phyloP scores from a whole-genome alignment of 2,329 filamentous ascomycete species.

The Penicillium sp. region DNA sequence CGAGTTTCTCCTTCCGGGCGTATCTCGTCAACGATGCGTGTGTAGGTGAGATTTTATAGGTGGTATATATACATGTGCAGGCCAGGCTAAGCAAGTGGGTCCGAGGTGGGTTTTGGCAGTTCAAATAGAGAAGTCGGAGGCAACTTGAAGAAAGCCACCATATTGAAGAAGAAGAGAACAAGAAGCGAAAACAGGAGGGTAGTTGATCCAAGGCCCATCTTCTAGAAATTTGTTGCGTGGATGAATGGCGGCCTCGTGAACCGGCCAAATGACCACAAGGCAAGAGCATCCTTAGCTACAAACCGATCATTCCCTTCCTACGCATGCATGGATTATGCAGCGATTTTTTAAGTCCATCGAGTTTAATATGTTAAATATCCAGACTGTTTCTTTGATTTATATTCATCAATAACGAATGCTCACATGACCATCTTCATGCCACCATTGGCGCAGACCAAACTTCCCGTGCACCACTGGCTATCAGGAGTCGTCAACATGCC shows the following conservation, averaged over 20 bases:
- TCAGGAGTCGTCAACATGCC: slow-evolving; percentile 75
- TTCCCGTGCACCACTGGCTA: slow-evolving; percentile 76
- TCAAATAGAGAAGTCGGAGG: too few species aligned
- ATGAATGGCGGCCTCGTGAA: not conserved
- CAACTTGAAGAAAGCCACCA: too few species aligned
- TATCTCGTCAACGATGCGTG: too few species aligned
- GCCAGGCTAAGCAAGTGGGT: too few species aligned
- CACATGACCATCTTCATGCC: slow-evolving; percentile 63
- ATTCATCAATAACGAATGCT: not conserved
- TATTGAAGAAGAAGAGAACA: too few species aligned
- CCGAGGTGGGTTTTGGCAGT: too few species aligned
- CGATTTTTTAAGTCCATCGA: not conserved
- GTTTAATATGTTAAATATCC: not conserved
- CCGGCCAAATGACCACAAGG: not conserved
- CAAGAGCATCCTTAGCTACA: not conserved
- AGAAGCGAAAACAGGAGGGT: not conserved
- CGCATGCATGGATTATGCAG: not conserved
- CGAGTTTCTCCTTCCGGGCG: too few species aligned
- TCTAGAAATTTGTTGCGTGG: not conserved
- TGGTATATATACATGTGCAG: too few species aligned
- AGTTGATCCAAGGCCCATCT: not conserved
- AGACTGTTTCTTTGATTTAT: not conserved
- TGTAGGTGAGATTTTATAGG: too few species aligned
- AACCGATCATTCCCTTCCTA: not conserved
- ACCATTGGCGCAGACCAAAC: slow-evolving; percentile 78